Evolutionary conservation across 257 asterid species (phyloP), one percentile per base, ranked within the genome.

Genomic region (Plantago elongata): DNA sequence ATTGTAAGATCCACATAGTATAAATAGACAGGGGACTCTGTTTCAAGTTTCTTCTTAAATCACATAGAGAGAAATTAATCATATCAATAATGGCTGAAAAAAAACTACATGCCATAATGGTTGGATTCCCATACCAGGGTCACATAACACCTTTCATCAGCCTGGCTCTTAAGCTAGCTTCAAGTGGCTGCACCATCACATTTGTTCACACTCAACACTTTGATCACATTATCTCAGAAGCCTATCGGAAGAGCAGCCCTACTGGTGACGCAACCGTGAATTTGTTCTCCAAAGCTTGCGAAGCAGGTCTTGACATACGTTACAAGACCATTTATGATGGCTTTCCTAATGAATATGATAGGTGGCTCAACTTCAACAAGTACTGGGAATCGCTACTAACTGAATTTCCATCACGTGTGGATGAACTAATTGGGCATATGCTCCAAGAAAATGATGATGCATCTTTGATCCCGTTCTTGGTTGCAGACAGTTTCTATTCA

Each of bases 131-230:
- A 5, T 74, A 57, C 57, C 86, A 84, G 55, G 89, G 89, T 13
- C 95, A 84, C 63, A 65, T 87, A 17, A 80, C 68, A 30, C 84
- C 88, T 1, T 80, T 79, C 60, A 70, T 78, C 14, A 65, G 73
- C 29, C 78, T 87, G 3, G 86, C 95, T 18, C 49, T 80, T 30
- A 75, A 84, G 58, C 79, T 84, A 1, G 93, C 93, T 30, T 76
- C 90, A 0, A 66, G 68, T 12, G 83, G 93, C 43, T 84, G 71
- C 54, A 72, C 79, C 50, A 30, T 84, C 61, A 81, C 87, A 7
- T 74, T 78, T 22, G 81, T 86, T 5, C 78, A 78, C 51, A 80
- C 89, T 0, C 71, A 84, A 18, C 64, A 60, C 37, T 64, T 73
- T 16, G 87, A 80, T 55, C 76, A 79, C n/a, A 70, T 64, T 47